Evolutionary conservation across 306 rosid genomes (phyloP), one percentile per base, ranked within the genome.

Genomic region (Echinosophora koreensis): DNA sequence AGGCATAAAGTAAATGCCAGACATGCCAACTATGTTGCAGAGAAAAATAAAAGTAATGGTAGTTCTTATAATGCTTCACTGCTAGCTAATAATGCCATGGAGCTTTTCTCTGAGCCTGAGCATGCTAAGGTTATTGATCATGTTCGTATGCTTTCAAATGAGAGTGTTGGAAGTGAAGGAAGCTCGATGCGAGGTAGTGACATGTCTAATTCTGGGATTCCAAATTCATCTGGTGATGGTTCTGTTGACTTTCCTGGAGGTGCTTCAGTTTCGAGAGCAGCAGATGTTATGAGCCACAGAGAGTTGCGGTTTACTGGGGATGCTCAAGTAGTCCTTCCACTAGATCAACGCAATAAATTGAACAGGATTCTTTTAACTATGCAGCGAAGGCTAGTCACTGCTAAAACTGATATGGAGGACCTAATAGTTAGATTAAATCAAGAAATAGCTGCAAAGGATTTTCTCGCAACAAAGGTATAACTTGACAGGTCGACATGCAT

Each of bases 371-470:
- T 96, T 82, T 77, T 88, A 83, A 92, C 97, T 42, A 89, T 93
- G 98, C 98, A 93, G 66, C 84, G 91, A 85, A 89, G 98, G 83
- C 82, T 96, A 81, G 90, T 77, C 81, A 96, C 98, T 4, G 92
- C 97, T 18, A 93, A 84, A 91, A 88, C 93, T 70, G 99, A 96
- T 81, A 88, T 88, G 96, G 99, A 96, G 90, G 99, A 96, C 87
- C 94, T 96, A 80, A 86, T 96, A 61, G 92, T 91, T 54, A 96
- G 99, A 84, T 74, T 96, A 69, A 86, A 93, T 85, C 98, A 96
- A 88, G 99, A 96, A 92, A 91, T 88, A 46, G 93, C 99, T 12
- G 94, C 89, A 58, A 96, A 96, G 80, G 99, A 91, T 85, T 96
- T 93, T 81, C 94, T 96, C 69, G 76, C 93, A 46, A 91, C 98